These are phyloP conservation scores for Kluyveromyces sp. DNA, from an alignment of 1,139 yeast genomes.

Conservation along the genomic window DNA sequence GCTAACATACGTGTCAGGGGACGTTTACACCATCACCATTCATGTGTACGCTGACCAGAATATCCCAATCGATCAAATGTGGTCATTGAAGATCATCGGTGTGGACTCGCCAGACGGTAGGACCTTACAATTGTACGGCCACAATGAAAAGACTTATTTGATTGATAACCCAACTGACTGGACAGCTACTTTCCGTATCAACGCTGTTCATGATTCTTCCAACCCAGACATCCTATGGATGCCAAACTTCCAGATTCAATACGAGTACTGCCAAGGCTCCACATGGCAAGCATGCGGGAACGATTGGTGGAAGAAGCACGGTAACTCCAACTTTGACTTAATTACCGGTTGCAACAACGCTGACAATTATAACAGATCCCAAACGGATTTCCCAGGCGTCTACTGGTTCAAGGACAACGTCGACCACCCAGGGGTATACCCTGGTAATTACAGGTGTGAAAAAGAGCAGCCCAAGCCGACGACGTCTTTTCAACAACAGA, in stretches of 20 bases:
- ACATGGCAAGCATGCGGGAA: constrained; percentile 7
- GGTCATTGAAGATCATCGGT: constrained; percentile 29
- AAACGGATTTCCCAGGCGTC: constrained; percentile 28
- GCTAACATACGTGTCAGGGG: constrained; percentile 18
- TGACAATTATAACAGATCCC: constrained; percentile 25
- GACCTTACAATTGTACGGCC: constrained; percentile 24
- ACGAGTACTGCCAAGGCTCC: constrained; percentile 24
- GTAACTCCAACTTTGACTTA: constrained; percentile 22
- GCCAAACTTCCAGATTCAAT: constrained; percentile 30
- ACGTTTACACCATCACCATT: constrained; percentile 25
- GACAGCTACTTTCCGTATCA: constrained; percentile 24
- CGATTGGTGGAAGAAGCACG: constrained; percentile 18
- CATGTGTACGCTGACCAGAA: constrained; percentile 21
- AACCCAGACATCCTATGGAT: constrained; percentile 15
- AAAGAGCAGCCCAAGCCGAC: no score
- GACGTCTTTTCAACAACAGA: neutral
- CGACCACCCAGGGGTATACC: neutral
- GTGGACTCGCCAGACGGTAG: constrained; percentile 22
- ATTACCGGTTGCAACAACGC: constrained; percentile 24
- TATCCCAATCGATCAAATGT: constrained; percentile 18
- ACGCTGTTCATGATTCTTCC: constrained; percentile 14
- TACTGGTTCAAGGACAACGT: constrained; percentile 22
- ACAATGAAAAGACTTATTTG: constrained; percentile 17
- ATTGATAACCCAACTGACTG: constrained; percentile 27
- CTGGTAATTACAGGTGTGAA: neutral